Evolutionary conservation across 129 eudicot genomes (phyloP).

Genomic region (Flaveria bidentis): DNA sequence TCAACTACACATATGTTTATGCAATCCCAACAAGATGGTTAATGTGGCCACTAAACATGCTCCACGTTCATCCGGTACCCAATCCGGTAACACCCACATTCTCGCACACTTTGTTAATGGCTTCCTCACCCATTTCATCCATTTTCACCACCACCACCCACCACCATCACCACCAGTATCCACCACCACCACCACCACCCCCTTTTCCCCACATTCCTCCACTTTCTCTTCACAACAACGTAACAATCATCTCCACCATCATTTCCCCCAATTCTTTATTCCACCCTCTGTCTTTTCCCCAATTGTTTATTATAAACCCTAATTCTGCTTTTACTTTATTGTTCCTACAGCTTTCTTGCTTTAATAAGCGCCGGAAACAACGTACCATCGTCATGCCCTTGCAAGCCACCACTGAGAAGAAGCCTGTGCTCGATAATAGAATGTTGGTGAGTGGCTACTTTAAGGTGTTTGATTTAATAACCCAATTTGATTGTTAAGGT

Average conservation of each 20-base stretch:
- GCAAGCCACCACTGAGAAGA: slow-evolving; percentile 47
- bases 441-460: slow-evolving; percentile 43
- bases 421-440: slow-evolving; percentile 40
- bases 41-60: too few relatives aligned
- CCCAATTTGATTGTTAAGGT: neutral
- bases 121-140: slow-evolving; percentile 14
- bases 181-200: slow-evolving; percentile 21
- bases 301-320: slow-evolving; percentile 7
- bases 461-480: neutral
- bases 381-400: slow-evolving; percentile 28
- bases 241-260: neutral
- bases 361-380: neutral
- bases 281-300: neutral
- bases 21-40: too few relatives aligned
- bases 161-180: neutral
- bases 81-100: neutral
- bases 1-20: too few relatives aligned
- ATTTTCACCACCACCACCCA: neutral
- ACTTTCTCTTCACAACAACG: slow-evolving; percentile 1
- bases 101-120: neutral
- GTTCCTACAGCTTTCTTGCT: neutral
- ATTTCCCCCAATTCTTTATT: slow-evolving; percentile 20
- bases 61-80: slow-evolving; percentile 2
- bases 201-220: slow-evolving; percentile 25
- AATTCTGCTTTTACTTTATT: neutral